Conservation (phyloP, 805 yeast genomes). For the Barnettozyma siamensis region DNA sequence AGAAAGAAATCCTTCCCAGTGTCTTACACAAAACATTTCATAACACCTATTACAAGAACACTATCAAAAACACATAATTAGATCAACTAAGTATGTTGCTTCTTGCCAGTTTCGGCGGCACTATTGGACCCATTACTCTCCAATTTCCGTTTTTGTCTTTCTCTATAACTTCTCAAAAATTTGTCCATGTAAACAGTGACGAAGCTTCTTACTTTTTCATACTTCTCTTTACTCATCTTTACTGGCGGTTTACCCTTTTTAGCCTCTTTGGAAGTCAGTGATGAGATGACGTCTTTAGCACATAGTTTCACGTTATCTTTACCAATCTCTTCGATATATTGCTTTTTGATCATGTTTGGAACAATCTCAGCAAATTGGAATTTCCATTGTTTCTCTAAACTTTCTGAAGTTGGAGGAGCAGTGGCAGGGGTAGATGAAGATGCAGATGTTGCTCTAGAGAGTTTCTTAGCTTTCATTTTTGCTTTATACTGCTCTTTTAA, state of each 20-base stretch:
- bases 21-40: no score
- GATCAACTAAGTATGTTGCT: constrained; percentile 1
- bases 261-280: constrained; percentile 62
- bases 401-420: constrained; percentile 7
- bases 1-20: no score
- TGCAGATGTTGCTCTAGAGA: constrained; percentile 4
- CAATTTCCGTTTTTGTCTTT: constrained; percentile 22
- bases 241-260: constrained; percentile 31
- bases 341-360: constrained; percentile 71
- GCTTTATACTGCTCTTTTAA: constrained; percentile 33
- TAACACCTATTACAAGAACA: no score
- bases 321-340: constrained; percentile 60
- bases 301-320: constrained; percentile 69
- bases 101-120: constrained; percentile 1
- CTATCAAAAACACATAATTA: no score
- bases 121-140: constrained; percentile 1
- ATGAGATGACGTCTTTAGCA: constrained; percentile 71
- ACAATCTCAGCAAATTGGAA: constrained; percentile 61
- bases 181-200: constrained; percentile 62
- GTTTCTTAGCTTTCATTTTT: constrained; percentile 15
- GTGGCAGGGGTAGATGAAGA: constrained; percentile 12
- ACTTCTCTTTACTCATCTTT: constrained; percentile 58
- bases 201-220: constrained; percentile 63
- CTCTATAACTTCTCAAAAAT: constrained; percentile 43
- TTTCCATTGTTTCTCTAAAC: constrained; percentile 31